Evolutionary conservation across 352 stramenopile species (phyloP), one percentile per base, ranked within the genome.

Genomic region (Globisporangium iwayamae): DNA sequence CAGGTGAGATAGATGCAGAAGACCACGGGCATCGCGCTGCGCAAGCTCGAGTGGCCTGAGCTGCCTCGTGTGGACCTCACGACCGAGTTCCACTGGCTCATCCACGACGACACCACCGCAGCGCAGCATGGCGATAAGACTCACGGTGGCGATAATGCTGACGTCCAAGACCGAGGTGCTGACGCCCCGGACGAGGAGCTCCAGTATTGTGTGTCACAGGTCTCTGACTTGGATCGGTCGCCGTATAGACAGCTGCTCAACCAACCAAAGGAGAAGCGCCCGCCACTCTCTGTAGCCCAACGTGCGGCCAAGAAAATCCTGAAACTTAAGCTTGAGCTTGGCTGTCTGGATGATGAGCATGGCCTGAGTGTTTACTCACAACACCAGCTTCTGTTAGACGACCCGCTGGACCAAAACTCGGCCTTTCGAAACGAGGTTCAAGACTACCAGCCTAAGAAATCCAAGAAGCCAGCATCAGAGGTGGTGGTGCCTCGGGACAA

Each of bases 301-400:
- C 80, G 70, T 61, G 80, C 80, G 3, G 80, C 72, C 14, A 81
- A 76, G 64, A 76, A 71, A 62, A 87, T 89, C 9, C 72, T 85
- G 30, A 67, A 81, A 45, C 56, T 89, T 41, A 79, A 77, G 58
- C 67, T 82, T 22, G 76, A 73, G 38, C 65, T 85, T 20, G 45
- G 34, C 32, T 50, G 32, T 32, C 47, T 55, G 8, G 25, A 18
- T 14, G 4, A 51, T 43, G 14, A 56, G 25, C 13, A 34, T n/a
- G 22, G 30, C 7, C 47, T 10, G 4, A n/a, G 20, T 10, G n/a
- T 18, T 3, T 34, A 36, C 22, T 18, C 22, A 2, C 7, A 55
- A 14, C 22, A 53, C 10, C 48, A 54, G 6, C 22, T 10, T 32
- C 28, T 53, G 22, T 22, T 55, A 25, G 25, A 16, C 11, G 39